phyloP scores from a whole-genome alignment of 257 asterid species.

The Linaria vulgaris region DNA sequence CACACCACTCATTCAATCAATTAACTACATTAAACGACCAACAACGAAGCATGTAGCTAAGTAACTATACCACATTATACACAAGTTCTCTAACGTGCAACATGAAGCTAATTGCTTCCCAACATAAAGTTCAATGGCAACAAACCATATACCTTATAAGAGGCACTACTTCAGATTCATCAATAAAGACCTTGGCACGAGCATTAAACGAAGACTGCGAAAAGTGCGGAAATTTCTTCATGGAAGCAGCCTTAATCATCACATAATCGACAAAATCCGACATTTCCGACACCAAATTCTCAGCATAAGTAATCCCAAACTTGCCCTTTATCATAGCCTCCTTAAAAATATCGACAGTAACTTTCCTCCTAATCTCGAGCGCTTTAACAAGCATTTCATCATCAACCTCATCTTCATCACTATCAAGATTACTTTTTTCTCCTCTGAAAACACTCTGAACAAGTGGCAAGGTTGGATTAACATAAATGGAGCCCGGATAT shows the following conservation, averaged over 20 bases:
- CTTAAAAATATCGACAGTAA: slow-evolving; percentile 63
- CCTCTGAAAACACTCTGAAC: slow-evolving; percentile 39
- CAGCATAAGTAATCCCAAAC: slow-evolving; percentile 72
- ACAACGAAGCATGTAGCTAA: neutral
- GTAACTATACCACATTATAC: neutral
- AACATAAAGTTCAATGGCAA: neutral
- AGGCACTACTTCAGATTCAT: slow-evolving; percentile 67
- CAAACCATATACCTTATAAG: slow-evolving; percentile 57
- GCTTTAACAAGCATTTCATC: slow-evolving; percentile 82
- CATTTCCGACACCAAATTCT: slow-evolving; percentile 47
- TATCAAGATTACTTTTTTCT: slow-evolving; percentile 15
- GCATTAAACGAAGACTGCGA: slow-evolving; percentile 61
- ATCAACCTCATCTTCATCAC: slow-evolving; percentile 39
- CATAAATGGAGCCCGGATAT: slow-evolving; percentile 79
- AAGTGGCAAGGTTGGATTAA: slow-evolving; percentile 35
- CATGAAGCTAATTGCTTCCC: neutral
- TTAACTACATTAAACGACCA: slow-evolving; percentile 4
- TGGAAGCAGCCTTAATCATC: slow-evolving; percentile 81
- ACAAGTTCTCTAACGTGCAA: neutral
- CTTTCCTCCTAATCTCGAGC: slow-evolving; percentile 82
- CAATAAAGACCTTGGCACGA: slow-evolving; percentile 61
- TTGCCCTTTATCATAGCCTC: slow-evolving; percentile 76
- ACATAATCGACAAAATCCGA: slow-evolving; percentile 72
- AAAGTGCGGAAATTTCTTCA: slow-evolving; percentile 67
- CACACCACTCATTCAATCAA: slow-evolving; percentile 11